Evolutionary conservation across 2,329 filamentous ascomycete genomes (phyloP).

Genomic region (Aureobasidium namibiae): DNA sequence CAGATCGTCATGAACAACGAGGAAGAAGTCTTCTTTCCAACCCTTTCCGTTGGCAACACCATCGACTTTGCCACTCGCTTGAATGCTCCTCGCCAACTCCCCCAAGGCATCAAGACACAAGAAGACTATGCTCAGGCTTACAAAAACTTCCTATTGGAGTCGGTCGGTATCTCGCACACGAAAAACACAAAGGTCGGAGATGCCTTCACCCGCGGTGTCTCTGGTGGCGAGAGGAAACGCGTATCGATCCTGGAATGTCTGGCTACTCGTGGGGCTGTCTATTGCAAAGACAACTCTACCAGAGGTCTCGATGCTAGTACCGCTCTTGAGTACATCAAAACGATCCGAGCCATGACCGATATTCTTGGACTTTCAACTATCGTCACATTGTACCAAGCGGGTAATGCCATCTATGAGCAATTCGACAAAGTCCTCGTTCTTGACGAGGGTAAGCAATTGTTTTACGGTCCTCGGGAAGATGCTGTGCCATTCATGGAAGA

Average conservation of each 20-base stretch:
- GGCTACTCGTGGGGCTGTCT: slow-evolving; percentile 32
- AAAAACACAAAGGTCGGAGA: slow-evolving; percentile 79
- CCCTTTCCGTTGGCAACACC: slow-evolving; percentile 79
- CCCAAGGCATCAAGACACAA: slow-evolving; percentile 42
- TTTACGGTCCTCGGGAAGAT: slow-evolving; percentile 60
- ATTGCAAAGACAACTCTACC: slow-evolving; percentile 40
- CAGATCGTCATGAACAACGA: slow-evolving; percentile 82
- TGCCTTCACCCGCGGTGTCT: slow-evolving; percentile 67
- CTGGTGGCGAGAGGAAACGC: slow-evolving; percentile 41
- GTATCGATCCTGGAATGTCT: slow-evolving; percentile 42
- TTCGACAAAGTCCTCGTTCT: slow-evolving; percentile 84
- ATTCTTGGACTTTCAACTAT: slow-evolving; percentile 78
- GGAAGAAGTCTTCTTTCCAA: slow-evolving; percentile 78
- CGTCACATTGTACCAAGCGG: slow-evolving; percentile 78
- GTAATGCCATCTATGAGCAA: slow-evolving; percentile 53
- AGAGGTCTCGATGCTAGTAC: slow-evolving; percentile 42
- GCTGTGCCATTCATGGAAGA: slow-evolving; percentile 68
- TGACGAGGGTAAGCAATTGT: slow-evolving; percentile 66
- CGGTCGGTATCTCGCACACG: slow-evolving; percentile 92
- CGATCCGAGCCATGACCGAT: slow-evolving; percentile 57
- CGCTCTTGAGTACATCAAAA: slow-evolving; percentile 41
- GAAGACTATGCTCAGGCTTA: slow-evolving; percentile 67
- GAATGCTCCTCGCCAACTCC: slow-evolving; percentile 74
- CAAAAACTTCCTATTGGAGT: slow-evolving; percentile 68
- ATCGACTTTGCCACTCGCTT: slow-evolving; percentile 76